Percentiles rank a stretch among this genome's conserved stretches.
Evolutionary conservation across 2,329 filamentous ascomycete species (phyloP).

Genomic region (Pseudocercospora cruenta): DNA sequence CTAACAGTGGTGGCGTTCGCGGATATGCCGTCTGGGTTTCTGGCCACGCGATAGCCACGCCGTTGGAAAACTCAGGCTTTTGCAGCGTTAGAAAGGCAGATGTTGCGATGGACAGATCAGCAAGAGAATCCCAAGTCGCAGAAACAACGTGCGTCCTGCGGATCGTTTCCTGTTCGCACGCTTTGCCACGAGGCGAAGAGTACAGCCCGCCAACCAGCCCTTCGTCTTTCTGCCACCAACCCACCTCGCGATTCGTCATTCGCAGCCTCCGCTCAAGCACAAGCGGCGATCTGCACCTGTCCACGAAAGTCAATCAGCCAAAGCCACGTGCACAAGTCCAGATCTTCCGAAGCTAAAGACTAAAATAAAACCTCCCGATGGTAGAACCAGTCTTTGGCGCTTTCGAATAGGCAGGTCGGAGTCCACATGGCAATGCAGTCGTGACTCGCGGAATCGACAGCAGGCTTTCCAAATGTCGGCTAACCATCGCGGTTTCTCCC

Average conservation of each 20-base stretch:
- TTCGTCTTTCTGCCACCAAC: conserved; percentile 5
- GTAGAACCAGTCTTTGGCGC: not conserved
- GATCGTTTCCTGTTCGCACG: not conserved
- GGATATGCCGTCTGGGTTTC: not conserved
- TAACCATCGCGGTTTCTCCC: not conserved
- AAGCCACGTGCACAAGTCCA: conserved; percentile 4
- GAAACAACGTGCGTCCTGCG: conserved; percentile 1
- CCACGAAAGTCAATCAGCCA: not conserved
- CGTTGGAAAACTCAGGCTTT: not conserved
- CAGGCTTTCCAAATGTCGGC: not conserved
- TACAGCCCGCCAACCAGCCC: not conserved
- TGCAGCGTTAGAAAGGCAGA: not conserved
- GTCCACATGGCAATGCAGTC: not conserved
- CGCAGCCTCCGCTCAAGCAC: not conserved
- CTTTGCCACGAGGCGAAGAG: conserved; percentile 3
- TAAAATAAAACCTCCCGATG: not conserved
- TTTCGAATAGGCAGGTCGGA: not conserved
- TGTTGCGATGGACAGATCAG: not conserved
- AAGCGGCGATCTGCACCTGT: conserved; percentile 3
- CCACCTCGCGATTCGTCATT: not conserved
- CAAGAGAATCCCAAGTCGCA: not conserved
- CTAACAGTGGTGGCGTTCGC: not conserved
- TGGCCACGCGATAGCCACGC: conserved; percentile 1
- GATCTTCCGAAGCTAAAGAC: not conserved
- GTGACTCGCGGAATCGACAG: too few species aligned